Evolutionary conservation across 306 rosid species (phyloP), one percentile per base, ranked within the genome.

Genomic region (Gastrolobium bilobum): DNA sequence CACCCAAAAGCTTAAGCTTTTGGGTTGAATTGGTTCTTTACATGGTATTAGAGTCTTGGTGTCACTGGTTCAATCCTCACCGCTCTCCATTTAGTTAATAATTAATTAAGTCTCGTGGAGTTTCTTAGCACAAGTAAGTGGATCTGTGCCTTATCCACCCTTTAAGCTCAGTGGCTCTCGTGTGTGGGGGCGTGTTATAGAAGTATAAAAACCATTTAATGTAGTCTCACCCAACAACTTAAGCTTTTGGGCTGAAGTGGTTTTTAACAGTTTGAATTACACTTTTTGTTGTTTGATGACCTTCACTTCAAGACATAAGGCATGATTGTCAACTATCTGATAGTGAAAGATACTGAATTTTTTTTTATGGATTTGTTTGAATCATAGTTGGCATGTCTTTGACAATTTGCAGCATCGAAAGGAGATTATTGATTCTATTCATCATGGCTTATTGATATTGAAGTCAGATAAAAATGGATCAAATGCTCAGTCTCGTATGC

Each of bases 401-500:
- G 76, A 39, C 68, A 34, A 78, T 60, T 65, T 70, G 44, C 90
- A 94, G 98, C 99, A 91, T 76, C 93, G 93, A 37, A 95, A 87
- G 87, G 91, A 89, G 81, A 91, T 95, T 71, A 89, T 91, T 77
- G 90, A 91, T 84, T 85, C 93, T 68, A 83, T 95, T 86, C 93
- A 88, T 86, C 90, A 87, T 69, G 99, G 98, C 54, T 79, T 92
- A 73, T 77, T 65, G 60, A 73, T 83, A 46, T 60, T 95, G 86
- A 95, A 86, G 86, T 86, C 99, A 31, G 97, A 90, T 46, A 95
- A 90, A 80, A 85, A 15, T 40, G 85, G 87, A 83, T 79, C 88
- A 75, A 88, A 86, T 88, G 77, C 95, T 77, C 99, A 95, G 88
- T 81, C 87, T 71, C 91, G 98, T 48, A 95, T 89, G 97, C 99